Evolutionary conservation across 2,329 filamentous ascomycete genomes (phyloP), one percentile per base, ranked within the genome.

Genomic region (Claviceps quebecensis): DNA sequence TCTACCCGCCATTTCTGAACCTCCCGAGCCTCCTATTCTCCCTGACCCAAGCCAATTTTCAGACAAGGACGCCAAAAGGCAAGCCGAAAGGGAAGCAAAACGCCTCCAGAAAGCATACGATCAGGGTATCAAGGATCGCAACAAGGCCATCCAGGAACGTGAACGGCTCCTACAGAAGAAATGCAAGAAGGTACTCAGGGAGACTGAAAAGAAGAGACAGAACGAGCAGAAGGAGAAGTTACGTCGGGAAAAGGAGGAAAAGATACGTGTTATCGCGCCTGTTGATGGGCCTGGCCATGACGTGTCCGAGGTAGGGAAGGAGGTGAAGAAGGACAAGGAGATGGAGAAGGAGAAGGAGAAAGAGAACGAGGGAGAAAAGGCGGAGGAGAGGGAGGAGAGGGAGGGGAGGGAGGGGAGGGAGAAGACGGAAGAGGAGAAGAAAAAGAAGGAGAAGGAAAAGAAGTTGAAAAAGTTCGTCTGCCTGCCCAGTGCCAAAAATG

Each of bases 401-500:
- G n/a, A 40, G 14, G 19, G 44, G 37, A 14, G 19, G 26, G 67
- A 67, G 54, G 60, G 64, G 14, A 68, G 66, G 11, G n/a, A 40
- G 14, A 19, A 39, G 14, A n/a, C 4, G 14, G 5, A 38, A 38
- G 11, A 38, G 16, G 16, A 38, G 11, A 38, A 39, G 13, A 39
- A n/a, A 39, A n/a, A 39, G n/a, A n/a, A 58, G 74, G 5, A 5
- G 1, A 26, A 29, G 26, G 26, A 29, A 29, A 29, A 29, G 26
- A 11, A 29, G 7, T 29, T 84, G 48, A 77, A 80, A 53, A 91
- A 86, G 60, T 95, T 96, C 65, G 93, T 88, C 67, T 80, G 82
- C 58, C 67, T 91, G 3, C 87, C 85, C 0, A 67, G 72, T 19
- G 72, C 71, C 52, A 68, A 65, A 11, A 63, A 72, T 49, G 81